Base-by-base conservation (phyloP, 176 grass and related monocot species). In the Musa schizocarpa region DNA sequence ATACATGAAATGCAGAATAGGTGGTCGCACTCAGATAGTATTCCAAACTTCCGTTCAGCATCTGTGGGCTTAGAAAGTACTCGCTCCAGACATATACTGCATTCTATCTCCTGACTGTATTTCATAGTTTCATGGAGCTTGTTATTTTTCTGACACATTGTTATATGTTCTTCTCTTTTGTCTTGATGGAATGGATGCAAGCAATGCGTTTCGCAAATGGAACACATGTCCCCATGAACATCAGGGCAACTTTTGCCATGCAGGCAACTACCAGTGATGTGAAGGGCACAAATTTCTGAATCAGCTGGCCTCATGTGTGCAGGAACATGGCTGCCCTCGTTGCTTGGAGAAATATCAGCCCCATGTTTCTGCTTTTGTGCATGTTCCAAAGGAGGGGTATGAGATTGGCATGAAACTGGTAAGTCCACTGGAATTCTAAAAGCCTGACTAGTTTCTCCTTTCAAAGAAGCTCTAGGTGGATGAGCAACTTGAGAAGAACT, bases 1-100 rank as follows among this genome's bases (percentile, higher is more conserved):
- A 94, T 90, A 72, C 91, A 95, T 53, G 91, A 84, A 64, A 95
- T 87, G 63, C 91, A 95, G 77, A 95, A 95, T 16, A 88, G 83
- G 55, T 95, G 91, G 58, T 95, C 91, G 52, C 88, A 95, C 69
- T 95, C 91, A 27, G 91, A 90, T 63, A 95, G 81, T 67, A 95
- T 76, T 12, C 91, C 91, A 74, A 95, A 95, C 65, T 86, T 90
- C 62, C 88, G 85, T 81, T 95, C 88, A 0, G 85, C 88, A 79
- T 81, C 75, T 27, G 88, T 88, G 19, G 75, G 78, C 59, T 95
- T 90, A 27, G 91, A 95, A 73, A 90, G 78, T 68, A 95, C 91
- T 53, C 68, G 88, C n/a, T 95, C 91, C 83, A 95, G 82, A 68
- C 91, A 95, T 9, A 95, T 88, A 65, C 85, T 79, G 63, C 91